Conservation (phyloP, 2,329 filamentous ascomycete genomes). For the Calonectria pauciramosa region DNA sequence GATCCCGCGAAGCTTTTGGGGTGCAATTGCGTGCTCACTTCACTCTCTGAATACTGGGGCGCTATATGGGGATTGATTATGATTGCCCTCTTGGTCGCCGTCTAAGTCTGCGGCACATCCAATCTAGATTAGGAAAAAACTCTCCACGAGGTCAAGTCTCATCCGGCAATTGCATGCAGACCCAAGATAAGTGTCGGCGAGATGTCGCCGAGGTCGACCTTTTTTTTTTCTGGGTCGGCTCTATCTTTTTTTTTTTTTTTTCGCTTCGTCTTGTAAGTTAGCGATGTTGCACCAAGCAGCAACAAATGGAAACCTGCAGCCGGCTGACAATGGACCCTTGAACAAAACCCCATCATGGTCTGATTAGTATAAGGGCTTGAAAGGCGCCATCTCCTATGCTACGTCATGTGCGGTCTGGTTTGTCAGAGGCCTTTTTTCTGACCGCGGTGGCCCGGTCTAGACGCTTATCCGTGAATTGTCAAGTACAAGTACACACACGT, state of each 20-base stretch:
- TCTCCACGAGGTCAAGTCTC: constrained; percentile 13
- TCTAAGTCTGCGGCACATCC: not conserved
- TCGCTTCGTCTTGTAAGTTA: not conserved
- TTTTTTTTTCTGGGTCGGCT: not conserved
- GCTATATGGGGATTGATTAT: not conserved
- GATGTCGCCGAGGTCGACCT: constrained; percentile 1
- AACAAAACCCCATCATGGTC: not conserved
- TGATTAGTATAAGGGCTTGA: not conserved
- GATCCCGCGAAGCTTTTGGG: no score
- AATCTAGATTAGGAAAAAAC: not conserved
- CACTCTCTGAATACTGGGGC: not conserved
- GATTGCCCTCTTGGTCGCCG: not conserved
- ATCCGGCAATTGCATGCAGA: constrained; percentile 21
- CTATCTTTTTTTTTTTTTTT: not conserved
- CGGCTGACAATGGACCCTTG: not conserved
- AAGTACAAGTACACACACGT: constrained; percentile 24
- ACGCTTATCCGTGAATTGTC: constrained; percentile 10
- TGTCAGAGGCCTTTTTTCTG: constrained; percentile 6
- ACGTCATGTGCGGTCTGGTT: not conserved
- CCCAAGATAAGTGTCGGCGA: constrained; percentile 16
- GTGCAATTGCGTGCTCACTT: constrained; percentile 10
- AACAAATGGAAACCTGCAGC: not conserved
- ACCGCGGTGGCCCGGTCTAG: constrained; percentile 2
- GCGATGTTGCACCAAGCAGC: not conserved
- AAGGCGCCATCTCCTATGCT: not conserved